These are phyloP conservation scores for Suillus lakei DNA, from an alignment of 768 basidiomycete genomes.

Conservation along the genomic window DNA sequence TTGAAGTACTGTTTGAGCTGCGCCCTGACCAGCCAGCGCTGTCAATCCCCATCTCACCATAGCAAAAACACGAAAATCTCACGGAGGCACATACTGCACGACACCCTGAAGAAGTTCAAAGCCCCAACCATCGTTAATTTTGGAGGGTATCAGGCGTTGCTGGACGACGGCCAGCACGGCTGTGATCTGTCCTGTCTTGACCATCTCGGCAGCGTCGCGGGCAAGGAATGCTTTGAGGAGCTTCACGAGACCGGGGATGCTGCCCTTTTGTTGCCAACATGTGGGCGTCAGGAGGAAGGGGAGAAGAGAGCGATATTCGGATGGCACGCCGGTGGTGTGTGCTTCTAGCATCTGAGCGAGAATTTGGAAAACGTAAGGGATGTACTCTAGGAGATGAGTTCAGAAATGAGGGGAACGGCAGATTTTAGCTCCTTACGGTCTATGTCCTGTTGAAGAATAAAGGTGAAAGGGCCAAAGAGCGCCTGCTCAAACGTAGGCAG, in stretches of 20 bases:
- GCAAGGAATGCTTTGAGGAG: slow-evolving; percentile 83
- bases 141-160: slow-evolving; percentile 87
- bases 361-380: slow-evolving; percentile 97
- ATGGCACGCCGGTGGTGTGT: slow-evolving; percentile 68
- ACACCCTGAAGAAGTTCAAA: slow-evolving; percentile 87
- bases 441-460: slow-evolving; percentile 91
- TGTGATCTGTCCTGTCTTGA: slow-evolving; percentile 70
- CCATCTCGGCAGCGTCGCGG: slow-evolving; percentile 71
- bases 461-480: slow-evolving; percentile 85
- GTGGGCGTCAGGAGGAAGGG: slow-evolving; percentile 84
- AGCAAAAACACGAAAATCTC: slow-evolving; percentile 37
- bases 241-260: slow-evolving; percentile 90
- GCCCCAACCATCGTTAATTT: slow-evolving; percentile 88
- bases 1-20: slow-evolving; percentile 76
- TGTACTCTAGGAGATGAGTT: slow-evolving; percentile 68
- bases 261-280: slow-evolving; percentile 93
- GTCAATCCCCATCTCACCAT: background rate
- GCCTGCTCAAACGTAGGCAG: slow-evolving; percentile 77
- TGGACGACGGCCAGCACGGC: slow-evolving; percentile 87
- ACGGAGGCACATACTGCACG: slow-evolving; percentile 76
- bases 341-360: slow-evolving; percentile 94
- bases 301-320: slow-evolving; percentile 78
- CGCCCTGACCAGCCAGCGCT: slow-evolving; percentile 32
- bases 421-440: slow-evolving; percentile 61
- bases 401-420: slow-evolving; percentile 2